These are phyloP conservation scores for Porphyrellus cyaneotinctus DNA, from an alignment of 768 basidiomycete species.

Conservation along the genomic window DNA sequence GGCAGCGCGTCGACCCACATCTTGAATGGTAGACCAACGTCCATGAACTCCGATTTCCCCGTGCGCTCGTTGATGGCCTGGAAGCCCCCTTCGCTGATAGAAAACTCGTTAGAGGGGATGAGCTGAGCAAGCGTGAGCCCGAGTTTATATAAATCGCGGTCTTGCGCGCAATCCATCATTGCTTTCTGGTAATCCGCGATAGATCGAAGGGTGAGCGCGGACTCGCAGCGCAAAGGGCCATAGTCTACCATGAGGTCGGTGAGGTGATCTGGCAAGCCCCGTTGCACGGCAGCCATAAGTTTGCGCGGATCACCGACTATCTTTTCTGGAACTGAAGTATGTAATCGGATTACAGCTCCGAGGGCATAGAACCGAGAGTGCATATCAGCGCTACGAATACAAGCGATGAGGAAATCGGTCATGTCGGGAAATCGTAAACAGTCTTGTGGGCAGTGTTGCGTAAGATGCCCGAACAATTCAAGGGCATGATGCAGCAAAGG, in stretches of 20 bases:
- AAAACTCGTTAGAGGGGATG: slow-evolving; percentile 55
- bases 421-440: slow-evolving; percentile 42
- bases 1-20: slow-evolving; percentile 57
- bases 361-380: slow-evolving; percentile 49
- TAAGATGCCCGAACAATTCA: slow-evolving; percentile 39
- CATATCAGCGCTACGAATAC: slow-evolving; percentile 52
- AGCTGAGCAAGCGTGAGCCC: slow-evolving; percentile 46
- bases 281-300: slow-evolving; percentile 40
- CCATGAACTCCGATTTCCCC: slow-evolving; percentile 36
- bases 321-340: slow-evolving; percentile 43
- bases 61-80: slow-evolving; percentile 41
- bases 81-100: slow-evolving; percentile 51
- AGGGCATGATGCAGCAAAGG: slow-evolving; percentile 49
- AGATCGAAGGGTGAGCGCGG: slow-evolving; percentile 37
- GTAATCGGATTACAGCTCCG: slow-evolving; percentile 47
- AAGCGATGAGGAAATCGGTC: slow-evolving; percentile 49
- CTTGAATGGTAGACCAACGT: slow-evolving; percentile 54
- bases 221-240: slow-evolving; percentile 45
- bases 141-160: slow-evolving; percentile 46
- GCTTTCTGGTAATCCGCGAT: slow-evolving; percentile 45
- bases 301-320: slow-evolving; percentile 40
- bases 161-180: slow-evolving; percentile 46
- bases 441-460: slow-evolving; percentile 40
- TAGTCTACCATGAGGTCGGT: slow-evolving; percentile 44
- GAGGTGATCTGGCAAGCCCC: slow-evolving; percentile 45